Evolutionary conservation across 179 eudicot species (phyloP).

Genomic region (Spergularia azorica): DNA sequence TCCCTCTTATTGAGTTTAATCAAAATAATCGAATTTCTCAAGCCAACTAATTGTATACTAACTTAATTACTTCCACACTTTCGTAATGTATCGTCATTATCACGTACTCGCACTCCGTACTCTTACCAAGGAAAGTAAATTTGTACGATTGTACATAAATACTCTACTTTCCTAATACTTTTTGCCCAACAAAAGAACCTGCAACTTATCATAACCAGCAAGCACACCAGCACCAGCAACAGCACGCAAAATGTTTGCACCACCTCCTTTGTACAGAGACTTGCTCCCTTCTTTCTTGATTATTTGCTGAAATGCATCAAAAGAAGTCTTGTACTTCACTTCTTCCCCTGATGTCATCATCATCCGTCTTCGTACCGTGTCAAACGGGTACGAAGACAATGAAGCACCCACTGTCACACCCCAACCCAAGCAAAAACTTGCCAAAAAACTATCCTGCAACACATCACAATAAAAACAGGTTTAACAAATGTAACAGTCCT

Average conservation of each 20-base stretch:
- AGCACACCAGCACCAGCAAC: slow-evolving; percentile 69
- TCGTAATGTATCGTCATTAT: too few relatives aligned
- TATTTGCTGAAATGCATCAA: slow-evolving; percentile 54
- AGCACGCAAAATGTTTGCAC: slow-evolving; percentile 64
- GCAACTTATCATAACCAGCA: slow-evolving; percentile 66
- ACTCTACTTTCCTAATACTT: slow-evolving; percentile 28
- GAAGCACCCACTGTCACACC: slow-evolving; percentile 60
- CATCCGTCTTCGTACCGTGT: slow-evolving; percentile 58
- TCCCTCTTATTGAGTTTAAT: too few relatives aligned
- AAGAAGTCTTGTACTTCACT: slow-evolving; percentile 57
- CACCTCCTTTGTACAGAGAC: slow-evolving; percentile 62
- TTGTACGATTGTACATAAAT: too few relatives aligned
- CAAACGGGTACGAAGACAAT: slow-evolving; percentile 59
- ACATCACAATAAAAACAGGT: neutral
- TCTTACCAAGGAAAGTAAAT: too few relatives aligned
- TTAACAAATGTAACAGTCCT: too few relatives aligned
- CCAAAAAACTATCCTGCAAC: slow-evolving; percentile 58
- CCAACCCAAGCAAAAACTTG: slow-evolving; percentile 69
- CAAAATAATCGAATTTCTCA: too few relatives aligned
- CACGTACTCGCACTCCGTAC: too few relatives aligned
- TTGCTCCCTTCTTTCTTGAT: slow-evolving; percentile 54
- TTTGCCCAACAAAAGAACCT: slow-evolving; percentile 56
- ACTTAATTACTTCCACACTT: too few relatives aligned
- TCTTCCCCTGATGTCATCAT: slow-evolving; percentile 71
- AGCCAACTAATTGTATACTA: too few relatives aligned